Evolutionary conservation across 495 filamentous ascomycete species (phyloP).

Genomic region (Talaromyces ruber): DNA sequence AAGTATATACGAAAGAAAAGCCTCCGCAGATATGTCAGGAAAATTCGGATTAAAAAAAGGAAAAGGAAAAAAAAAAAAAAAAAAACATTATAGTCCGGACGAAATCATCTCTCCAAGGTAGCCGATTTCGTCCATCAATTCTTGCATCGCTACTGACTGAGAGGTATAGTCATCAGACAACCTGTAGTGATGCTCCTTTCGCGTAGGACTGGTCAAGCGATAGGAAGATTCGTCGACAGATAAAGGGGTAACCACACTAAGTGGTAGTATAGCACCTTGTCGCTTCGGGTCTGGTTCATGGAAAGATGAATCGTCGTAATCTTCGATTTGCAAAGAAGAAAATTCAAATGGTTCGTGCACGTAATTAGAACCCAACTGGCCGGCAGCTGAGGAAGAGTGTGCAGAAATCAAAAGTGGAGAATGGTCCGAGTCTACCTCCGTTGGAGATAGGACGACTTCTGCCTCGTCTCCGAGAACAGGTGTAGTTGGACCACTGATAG

Average conservation of each 20-base stretch:
- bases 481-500: constrained; percentile 28
- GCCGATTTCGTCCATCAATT: constrained; percentile 43
- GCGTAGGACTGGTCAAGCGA: constrained; percentile 5
- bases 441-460: constrained; percentile 24
- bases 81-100: constrained; percentile 15
- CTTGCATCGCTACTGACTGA: constrained; percentile 33
- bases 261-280: constrained; percentile 32
- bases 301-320: constrained; percentile 20
- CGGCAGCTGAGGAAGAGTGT: constrained; percentile 24
- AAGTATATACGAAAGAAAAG: neutral
- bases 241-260: constrained; percentile 10
- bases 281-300: constrained; percentile 36
- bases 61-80: too few species aligned
- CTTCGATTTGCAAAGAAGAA: constrained; percentile 28
- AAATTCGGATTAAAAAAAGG: too few species aligned
- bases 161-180: constrained; percentile 11
- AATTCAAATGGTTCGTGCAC: constrained; percentile 12
- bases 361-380: constrained; percentile 10
- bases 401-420: constrained; percentile 18
- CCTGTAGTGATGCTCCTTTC: constrained; percentile 13
- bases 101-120: constrained; percentile 45
- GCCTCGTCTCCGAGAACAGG: constrained; percentile 30
- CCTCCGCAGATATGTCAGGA: neutral
- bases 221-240: constrained; percentile 6
- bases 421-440: constrained; percentile 19